Evolutionary conservation across 345 rosid genomes (phyloP).

Genomic region (Salix caprea): DNA sequence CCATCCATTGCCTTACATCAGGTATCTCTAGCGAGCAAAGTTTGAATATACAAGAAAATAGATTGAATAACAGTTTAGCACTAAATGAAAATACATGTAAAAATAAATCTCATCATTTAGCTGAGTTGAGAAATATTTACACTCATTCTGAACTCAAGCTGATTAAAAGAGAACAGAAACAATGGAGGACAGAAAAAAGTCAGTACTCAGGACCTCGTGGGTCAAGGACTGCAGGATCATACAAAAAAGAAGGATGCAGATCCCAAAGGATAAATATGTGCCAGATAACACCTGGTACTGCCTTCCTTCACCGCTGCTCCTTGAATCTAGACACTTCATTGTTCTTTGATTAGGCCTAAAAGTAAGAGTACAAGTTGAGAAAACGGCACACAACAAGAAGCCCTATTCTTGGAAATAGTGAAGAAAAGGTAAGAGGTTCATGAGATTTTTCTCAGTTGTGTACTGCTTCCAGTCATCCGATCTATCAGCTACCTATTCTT

Average conservation of each 20-base stretch:
- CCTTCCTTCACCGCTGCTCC: conserved; percentile 4
- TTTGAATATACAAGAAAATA: conserved; percentile 5
- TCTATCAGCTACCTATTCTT: conserved; percentile 24
- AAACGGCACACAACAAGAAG: background rate
- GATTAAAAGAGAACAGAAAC: background rate
- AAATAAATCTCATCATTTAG: background rate
- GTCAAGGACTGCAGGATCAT: background rate
- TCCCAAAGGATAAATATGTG: background rate
- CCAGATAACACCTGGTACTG: background rate
- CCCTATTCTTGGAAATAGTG: background rate
- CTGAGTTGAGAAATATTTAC: conserved; percentile 5
- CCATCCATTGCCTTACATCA: background rate
- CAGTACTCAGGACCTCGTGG: background rate
- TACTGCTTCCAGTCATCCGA: conserved; percentile 5
- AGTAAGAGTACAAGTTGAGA: background rate
- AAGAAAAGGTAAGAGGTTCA: background rate
- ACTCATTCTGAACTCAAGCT: background rate
- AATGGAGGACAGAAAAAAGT: background rate
- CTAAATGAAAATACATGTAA: background rate
- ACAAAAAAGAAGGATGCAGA: background rate
- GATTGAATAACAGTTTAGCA: background rate
- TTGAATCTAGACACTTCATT: background rate
- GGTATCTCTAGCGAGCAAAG: conserved; percentile 22
- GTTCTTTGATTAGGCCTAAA: background rate
- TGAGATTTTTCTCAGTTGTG: background rate